Base-by-base conservation (phyloP, 768 basidiomycete species). In the Tricholoma sp. region DNA sequence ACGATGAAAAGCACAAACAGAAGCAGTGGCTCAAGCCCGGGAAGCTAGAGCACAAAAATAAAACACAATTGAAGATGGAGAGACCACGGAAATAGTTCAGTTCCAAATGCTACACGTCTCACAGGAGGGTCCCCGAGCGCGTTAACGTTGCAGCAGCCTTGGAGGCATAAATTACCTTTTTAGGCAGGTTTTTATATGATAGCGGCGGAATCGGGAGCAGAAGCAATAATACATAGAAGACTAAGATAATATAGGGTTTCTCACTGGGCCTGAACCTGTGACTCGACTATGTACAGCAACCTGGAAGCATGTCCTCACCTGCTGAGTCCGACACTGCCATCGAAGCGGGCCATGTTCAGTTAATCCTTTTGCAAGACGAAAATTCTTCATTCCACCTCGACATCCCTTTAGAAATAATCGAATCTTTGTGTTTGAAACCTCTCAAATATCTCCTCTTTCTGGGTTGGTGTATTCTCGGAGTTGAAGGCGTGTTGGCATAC, bases 381-480 rank as follows among this genome's bases (percentile, higher is more conserved):
- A 45, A 52, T 51, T 45, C 55, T 18, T 57, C 50, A 24, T 60
- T 61, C 54, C 52, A 60, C 53, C 59, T 61, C n/a, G 49, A 60
- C 34, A 61, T 61, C 17, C 60, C 59, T 45, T 11, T 61, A 39
- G 37, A 54, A 17, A 53, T 61, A 39, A 57, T 61, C 34, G 29
- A 33, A 50, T 47, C 41, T 53, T 41, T 60, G 36, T 59, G 50
- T 54, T 56, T 53, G 55, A 60, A 53, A 51, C 60, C 49, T 15
- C 50, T 51, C 17, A 60, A 60, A 55, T 61, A 56, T 57, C 60
- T 61, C 54, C 34, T 48, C 36, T 61, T 59, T 37, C 55, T 61
- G 33, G 61, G 61, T 61, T 57, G 61, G 61, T 62, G 59, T 41
- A 57, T 62, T 45, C 55, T 62, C 32, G 60, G 60, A 18, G 54